Conservation (phyloP, 129 eudicot species). For the Helichrysum umbraculigerum region DNA sequence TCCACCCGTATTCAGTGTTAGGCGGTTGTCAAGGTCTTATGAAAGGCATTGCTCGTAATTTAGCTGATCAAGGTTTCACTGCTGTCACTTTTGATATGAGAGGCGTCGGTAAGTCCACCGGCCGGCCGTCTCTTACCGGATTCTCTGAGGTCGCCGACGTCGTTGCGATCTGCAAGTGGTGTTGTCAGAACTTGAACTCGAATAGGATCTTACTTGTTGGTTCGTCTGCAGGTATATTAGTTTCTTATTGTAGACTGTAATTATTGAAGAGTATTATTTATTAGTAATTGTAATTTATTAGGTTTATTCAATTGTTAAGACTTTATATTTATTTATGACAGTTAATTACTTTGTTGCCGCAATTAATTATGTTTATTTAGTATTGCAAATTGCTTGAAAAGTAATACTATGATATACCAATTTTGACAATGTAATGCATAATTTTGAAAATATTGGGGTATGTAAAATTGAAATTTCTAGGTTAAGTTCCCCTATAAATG, state of each 20-base stretch:
- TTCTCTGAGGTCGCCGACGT: constrained; percentile 83
- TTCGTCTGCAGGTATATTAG: constrained; percentile 74
- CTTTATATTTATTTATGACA: no score
- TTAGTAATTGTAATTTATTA: background rate
- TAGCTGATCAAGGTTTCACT: constrained; percentile 50
- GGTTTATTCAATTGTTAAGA: background rate
- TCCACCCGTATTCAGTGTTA: constrained; percentile 71
- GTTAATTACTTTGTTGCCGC: background rate
- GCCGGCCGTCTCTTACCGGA: constrained; percentile 73
- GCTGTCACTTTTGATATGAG: constrained; percentile 75
- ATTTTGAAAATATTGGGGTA: background rate
- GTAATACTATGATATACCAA: no score
- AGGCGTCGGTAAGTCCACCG: constrained; percentile 75
- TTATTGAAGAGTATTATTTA: background rate
- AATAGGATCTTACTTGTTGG: constrained; percentile 68
- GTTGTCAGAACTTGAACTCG: constrained; percentile 39
- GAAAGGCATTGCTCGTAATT: constrained; percentile 75
- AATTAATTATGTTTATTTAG: no score
- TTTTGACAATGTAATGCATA: background rate
- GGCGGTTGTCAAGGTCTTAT: constrained; percentile 76
- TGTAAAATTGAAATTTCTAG: background rate
- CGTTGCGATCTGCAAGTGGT: constrained; percentile 67
- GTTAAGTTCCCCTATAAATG: background rate
- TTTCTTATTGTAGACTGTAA: background rate
- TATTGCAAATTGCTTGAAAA: no score